Conservation (phyloP, 257 asterid genomes). For the Solanum bulbocastanum region DNA sequence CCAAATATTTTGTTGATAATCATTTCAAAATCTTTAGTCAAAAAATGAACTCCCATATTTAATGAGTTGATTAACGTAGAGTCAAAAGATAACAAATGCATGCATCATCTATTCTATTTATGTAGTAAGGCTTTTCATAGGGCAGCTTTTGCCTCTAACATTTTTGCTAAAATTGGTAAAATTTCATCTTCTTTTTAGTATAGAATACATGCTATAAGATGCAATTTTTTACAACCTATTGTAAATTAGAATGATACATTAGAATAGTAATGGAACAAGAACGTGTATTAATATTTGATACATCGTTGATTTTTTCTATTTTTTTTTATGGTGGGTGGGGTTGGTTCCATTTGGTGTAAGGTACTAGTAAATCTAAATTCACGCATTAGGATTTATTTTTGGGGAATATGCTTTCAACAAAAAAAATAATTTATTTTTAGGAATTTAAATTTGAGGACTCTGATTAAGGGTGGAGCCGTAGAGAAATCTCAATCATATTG, state of each 20-base stretch:
- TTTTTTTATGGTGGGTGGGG: too few species aligned
- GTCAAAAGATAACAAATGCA: background rate
- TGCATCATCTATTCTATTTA: background rate
- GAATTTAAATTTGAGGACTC: too few species aligned
- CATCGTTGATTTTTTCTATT: background rate
- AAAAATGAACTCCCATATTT: background rate
- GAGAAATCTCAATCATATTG: too few species aligned
- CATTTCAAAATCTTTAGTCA: background rate
- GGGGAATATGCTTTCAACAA: too few species aligned
- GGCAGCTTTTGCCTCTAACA: background rate
- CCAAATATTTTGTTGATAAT: background rate
- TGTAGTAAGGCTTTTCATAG: background rate
- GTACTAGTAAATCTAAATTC: too few species aligned
- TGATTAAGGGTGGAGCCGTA: too few species aligned
- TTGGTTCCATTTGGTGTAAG: too few species aligned
- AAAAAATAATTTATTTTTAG: too few species aligned
- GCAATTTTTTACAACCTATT: background rate
- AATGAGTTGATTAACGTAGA: background rate
- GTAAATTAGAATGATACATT: background rate
- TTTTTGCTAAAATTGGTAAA: background rate
- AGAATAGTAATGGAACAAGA: background rate
- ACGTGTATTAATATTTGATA: background rate
- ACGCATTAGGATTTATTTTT: too few species aligned
- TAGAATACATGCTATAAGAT: background rate
- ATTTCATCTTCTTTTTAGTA: background rate